Base-by-base conservation (phyloP, 805 yeast genomes). In the Nakazawaea ambrosiae region DNA sequence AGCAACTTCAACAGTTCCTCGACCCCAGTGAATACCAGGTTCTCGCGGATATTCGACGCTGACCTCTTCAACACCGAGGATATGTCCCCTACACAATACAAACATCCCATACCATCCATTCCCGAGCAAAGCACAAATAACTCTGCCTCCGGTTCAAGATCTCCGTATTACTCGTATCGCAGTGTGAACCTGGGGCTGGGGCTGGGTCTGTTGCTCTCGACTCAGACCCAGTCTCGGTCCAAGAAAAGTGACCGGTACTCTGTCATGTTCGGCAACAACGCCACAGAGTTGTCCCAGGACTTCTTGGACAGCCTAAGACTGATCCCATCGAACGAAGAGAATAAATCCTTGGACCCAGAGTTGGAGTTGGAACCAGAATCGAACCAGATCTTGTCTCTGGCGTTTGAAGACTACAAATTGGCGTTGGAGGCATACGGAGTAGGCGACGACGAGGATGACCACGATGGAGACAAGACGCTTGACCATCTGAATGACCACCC, bases 331-430 rank as follows among this genome's bases (percentile, higher is more conserved):
- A 24, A 36, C 6, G 26, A 16, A 14, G 29, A 35, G 12, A 16
- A 17, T 10, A 8, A 26, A 26, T 11, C n/a, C 24, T 7, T n/a
- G 16, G 16, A 26, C 7, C 22, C 19, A 20, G 17, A 11, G 12
- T 8, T 9, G 10, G n/a, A 27, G n/a, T n/a, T n/a, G n/a, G n/a
- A n/a, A n/a, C n/a, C n/a, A n/a, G 18, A 14, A 5, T 16, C 18
- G 17, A 17, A 19, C 4, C 20, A 30, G 11, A 23, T 20, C n/a
- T 22, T 37, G 6, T 27, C 36, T 10, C 28, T 33, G 36, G 30
- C 36, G 12, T 37, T 38, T 26, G 41, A 33, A 33, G 41, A 38
- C 25, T 38, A 38, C 20, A 33, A 33, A 25, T 29, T 38, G n/a
- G 34, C 34, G 7, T 25, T 38, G 11, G 30, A 38, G 29, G 27